phyloP scores from a whole-genome alignment of 495 filamentous ascomycete species.

The Peziza echinospora region DNA sequence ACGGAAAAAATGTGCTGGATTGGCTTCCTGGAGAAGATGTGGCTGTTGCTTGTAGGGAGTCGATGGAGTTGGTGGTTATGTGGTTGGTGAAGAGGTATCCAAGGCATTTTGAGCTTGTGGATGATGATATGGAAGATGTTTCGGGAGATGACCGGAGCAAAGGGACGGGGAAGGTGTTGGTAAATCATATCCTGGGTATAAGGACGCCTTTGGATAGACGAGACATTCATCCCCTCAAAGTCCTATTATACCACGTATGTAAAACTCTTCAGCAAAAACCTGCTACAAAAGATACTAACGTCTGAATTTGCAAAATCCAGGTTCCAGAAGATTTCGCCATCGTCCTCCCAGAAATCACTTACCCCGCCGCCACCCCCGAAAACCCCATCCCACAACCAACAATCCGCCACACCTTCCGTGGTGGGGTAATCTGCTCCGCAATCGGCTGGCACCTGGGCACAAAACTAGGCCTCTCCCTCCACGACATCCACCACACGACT shows the following conservation, averaged over 20 bases:
- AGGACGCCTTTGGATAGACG: constrained; percentile 32
- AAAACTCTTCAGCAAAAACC: too few relatives aligned
- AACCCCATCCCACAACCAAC: too few relatives aligned
- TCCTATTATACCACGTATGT: constrained; percentile 45
- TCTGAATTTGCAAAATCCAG: too few relatives aligned
- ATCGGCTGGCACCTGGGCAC: constrained; percentile 61
- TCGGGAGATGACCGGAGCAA: constrained; percentile 26
- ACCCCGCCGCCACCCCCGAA: not conserved
- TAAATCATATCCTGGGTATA: constrained; percentile 49
- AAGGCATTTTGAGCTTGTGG: constrained; percentile 45
- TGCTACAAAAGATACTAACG: too few relatives aligned
- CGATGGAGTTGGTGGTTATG: constrained; percentile 76
- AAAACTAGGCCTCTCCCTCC: constrained; percentile 52
- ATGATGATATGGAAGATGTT: constrained; percentile 11
- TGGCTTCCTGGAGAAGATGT: constrained; percentile 58
- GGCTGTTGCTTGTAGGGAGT: constrained; percentile 45
- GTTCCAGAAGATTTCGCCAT: constrained; percentile 76
- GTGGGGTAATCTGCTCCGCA: constrained; percentile 56
- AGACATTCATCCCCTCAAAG: constrained; percentile 42
- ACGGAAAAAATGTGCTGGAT: constrained; percentile 44
- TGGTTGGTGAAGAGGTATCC: constrained; percentile 66
- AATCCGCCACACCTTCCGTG: constrained; percentile 46
- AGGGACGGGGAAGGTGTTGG: constrained; percentile 29
- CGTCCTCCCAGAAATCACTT: constrained; percentile 43
- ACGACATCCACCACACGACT: constrained; percentile 45